Percentiles rank a stretch among this genome's conserved stretches.
Conservation (phyloP, 2,329 filamentous ascomycete genomes). For the Seiridium cupressi region DNA sequence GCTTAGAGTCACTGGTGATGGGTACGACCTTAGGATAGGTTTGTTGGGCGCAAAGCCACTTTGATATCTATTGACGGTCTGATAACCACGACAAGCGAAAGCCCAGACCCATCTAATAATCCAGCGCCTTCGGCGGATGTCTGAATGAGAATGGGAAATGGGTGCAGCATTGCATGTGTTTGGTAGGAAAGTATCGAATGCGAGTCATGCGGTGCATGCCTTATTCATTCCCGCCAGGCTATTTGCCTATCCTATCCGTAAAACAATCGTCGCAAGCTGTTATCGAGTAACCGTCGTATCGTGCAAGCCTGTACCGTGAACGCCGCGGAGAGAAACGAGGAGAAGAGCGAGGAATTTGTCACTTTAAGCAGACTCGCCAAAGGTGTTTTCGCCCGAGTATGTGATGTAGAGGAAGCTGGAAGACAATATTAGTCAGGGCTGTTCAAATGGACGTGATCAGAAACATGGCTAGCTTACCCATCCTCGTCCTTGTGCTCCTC, state of each 20-base stretch:
- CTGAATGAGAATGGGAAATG: not conserved
- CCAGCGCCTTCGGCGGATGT: not conserved
- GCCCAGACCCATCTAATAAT: not conserved
- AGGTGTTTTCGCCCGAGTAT: slow-evolving; percentile 99
- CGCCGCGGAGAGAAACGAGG: slow-evolving; percentile 6
- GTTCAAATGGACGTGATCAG: not conserved
- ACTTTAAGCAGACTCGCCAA: slow-evolving; percentile 57
- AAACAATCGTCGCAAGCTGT: slow-evolving; percentile 1
- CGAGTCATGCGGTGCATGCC: not conserved
- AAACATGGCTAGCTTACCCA: slow-evolving; percentile 43
- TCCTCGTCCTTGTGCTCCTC: slow-evolving; percentile 95
- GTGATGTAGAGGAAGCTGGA: slow-evolving; percentile 95
- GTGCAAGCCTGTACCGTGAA: slow-evolving; percentile 10
- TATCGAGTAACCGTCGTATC: not conserved
- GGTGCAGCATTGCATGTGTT: not conserved
- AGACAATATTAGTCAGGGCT: slow-evolving; percentile 12
- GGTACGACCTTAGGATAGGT: not conserved
- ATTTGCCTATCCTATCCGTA: not conserved
- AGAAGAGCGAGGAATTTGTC: not conserved
- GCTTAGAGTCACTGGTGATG: not conserved
- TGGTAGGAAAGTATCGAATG: not conserved
- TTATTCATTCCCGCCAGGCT: not conserved
- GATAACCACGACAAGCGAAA: not conserved
- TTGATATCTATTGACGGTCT: slow-evolving; percentile 7
- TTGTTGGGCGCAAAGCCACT: slow-evolving; percentile 6